Percentiles rank a stretch among this genome's conserved stretches.
These are phyloP conservation scores for Xylaria curta DNA, from an alignment of 495 filamentous ascomycete genomes.

Conservation along the genomic window DNA sequence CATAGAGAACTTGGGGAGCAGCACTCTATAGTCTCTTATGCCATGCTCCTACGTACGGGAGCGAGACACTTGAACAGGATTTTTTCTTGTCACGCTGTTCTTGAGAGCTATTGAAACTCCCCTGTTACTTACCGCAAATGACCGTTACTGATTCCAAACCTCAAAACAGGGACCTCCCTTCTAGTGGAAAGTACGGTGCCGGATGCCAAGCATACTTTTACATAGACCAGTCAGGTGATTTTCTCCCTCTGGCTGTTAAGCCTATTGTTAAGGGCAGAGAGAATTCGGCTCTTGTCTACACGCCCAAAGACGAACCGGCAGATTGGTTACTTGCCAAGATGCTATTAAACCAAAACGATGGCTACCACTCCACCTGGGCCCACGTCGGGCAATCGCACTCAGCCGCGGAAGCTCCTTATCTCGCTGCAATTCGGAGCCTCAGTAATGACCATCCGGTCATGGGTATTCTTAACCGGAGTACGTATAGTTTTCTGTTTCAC, in stretches of 20 bases:
- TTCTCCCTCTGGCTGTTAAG: conserved; percentile 9
- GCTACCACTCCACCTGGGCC: conserved; percentile 37
- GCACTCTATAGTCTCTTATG: background rate
- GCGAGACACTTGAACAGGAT: background rate
- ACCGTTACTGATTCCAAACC: background rate
- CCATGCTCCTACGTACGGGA: background rate
- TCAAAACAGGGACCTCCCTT: conserved; percentile 8
- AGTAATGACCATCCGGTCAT: conserved; percentile 34
- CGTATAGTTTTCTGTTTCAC: background rate
- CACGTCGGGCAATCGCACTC: conserved; percentile 43
- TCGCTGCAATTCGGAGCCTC: conserved; percentile 42
- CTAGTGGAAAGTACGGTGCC: conserved; percentile 2
- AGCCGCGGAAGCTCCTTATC: conserved; percentile 40
- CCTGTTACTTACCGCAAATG: background rate
- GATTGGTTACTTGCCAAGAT: conserved; percentile 51
- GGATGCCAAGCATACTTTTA: conserved; percentile 14
- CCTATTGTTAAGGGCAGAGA: conserved; percentile 2
- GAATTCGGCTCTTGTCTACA: conserved; percentile 39
- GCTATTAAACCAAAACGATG: conserved; percentile 47
- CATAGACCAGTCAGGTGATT: background rate
- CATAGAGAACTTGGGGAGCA: background rate
- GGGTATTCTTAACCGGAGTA: conserved; percentile 25
- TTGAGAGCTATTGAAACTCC: background rate
- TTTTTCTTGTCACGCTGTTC: background rate
- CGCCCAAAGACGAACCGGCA: conserved; percentile 36